phyloP scores from a whole-genome alignment of 176 grass and related monocot genomes.

The Oryza glaberrima region DNA sequence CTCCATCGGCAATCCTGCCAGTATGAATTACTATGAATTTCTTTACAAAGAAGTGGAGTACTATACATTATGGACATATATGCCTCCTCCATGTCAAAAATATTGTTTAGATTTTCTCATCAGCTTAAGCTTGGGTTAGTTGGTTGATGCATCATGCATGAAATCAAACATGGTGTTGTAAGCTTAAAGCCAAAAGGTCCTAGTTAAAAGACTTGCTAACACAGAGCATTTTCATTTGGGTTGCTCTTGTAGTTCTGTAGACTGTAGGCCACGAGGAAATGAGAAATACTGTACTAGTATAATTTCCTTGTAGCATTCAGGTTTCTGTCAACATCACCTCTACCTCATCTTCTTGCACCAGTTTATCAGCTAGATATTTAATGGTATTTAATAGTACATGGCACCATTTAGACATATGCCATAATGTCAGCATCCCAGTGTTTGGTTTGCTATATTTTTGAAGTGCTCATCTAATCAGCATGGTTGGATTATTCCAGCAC shows the following conservation, averaged over 20 bases:
- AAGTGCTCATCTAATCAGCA: constrained; percentile 51
- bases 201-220: background rate
- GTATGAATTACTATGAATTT: background rate
- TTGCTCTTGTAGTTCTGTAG: constrained; percentile 8
- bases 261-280: background rate
- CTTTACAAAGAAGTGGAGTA: background rate
- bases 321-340: constrained; percentile 40
- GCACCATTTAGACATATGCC: constrained; percentile 14
- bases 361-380: constrained; percentile 25
- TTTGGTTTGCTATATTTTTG: background rate
- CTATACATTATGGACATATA: background rate
- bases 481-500: constrained; percentile 36
- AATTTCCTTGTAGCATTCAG: constrained; percentile 30
- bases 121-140: background rate
- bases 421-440: constrained; percentile 41
- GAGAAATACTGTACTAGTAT: no score
- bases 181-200: background rate
- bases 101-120: background rate
- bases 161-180: no score
- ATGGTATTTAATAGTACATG: constrained; percentile 28
- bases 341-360: constrained; percentile 23
- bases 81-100: background rate
- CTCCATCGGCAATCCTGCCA: background rate
- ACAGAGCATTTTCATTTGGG: background rate
- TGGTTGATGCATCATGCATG: no score